Percentiles rank a stretch among this genome's conserved stretches.
Evolutionary conservation across 345 rosid species (phyloP).

Genomic region (Cochlearia excelsa): DNA sequence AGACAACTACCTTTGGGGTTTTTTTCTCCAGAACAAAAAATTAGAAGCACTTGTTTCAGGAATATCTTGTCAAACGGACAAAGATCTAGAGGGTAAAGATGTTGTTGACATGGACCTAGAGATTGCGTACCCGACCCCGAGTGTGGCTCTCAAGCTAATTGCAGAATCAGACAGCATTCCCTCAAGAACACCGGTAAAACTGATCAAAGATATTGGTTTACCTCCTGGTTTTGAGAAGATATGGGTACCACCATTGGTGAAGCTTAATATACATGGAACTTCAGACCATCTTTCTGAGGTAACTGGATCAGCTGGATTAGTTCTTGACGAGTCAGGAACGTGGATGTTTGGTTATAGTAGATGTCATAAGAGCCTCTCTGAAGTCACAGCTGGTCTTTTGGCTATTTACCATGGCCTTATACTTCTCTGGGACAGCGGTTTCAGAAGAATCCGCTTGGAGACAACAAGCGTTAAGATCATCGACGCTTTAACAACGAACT

Average conservation of each 20-base stretch:
- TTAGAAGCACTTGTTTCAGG: not conserved
- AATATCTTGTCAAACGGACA: constrained; percentile 15
- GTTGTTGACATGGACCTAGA: constrained; percentile 29
- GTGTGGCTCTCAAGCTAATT: constrained; percentile 11
- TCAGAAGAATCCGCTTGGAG: constrained; percentile 41
- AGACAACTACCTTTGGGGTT: constrained; percentile 32
- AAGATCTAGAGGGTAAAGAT: constrained; percentile 9
- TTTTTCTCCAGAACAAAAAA: constrained; percentile 11
- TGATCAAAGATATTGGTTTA: constrained; percentile 2
- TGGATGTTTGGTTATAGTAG: constrained; percentile 54
- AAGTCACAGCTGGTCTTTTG: constrained; percentile 41
- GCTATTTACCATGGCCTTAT: constrained; percentile 51
- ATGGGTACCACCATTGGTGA: constrained; percentile 38
- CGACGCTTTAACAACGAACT: constrained; percentile 27
- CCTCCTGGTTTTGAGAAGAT: constrained; percentile 37
- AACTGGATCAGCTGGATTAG: constrained; percentile 45
- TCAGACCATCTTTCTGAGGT: constrained; percentile 14
- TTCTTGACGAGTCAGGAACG: constrained; percentile 49
- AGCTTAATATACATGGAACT: constrained; percentile 43
- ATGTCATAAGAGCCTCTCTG: constrained; percentile 22
- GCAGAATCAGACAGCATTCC: constrained; percentile 1
- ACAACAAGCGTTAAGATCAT: constrained; percentile 34
- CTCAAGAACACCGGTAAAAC: constrained; percentile 20
- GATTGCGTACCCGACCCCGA: constrained; percentile 3
- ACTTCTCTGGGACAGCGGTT: constrained; percentile 47